Percentiles rank a stretch among this genome's conserved stretches.
phyloP scores from a whole-genome alignment of 2,329 filamentous ascomycete species.

The Lecanicillium sp. region DNA sequence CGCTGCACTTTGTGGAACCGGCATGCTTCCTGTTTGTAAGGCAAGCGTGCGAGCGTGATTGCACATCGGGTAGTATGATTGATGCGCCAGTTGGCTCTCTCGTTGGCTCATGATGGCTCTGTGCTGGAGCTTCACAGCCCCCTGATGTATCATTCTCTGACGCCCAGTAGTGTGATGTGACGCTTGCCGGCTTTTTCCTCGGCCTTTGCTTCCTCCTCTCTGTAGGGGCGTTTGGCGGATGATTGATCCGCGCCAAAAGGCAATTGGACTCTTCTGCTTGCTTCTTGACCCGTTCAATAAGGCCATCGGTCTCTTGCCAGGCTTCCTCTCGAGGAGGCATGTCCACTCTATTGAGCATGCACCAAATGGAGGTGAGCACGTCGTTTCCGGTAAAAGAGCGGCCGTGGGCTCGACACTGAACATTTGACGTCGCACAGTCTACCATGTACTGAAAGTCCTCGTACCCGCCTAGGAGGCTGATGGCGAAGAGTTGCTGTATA shows the following conservation, averaged over 20 bases:
- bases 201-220: background rate
- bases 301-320: slow-evolving; percentile 5
- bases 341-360: slow-evolving; percentile 7
- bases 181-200: background rate
- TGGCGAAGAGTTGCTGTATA: slow-evolving; percentile 17
- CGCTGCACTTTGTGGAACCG: too few species aligned
- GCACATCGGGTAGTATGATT: too few species aligned
- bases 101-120: too few species aligned
- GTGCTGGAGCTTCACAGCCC: too few species aligned
- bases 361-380: slow-evolving; percentile 23
- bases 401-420: slow-evolving; percentile 9
- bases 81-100: too few species aligned
- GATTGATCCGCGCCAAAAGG: background rate
- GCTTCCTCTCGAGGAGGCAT: background rate
- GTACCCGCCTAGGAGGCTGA: slow-evolving; percentile 24
- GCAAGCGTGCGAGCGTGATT: too few species aligned
- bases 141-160: too few species aligned
- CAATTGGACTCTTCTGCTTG: slow-evolving; percentile 17
- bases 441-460: slow-evolving; percentile 26
- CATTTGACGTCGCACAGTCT: slow-evolving; percentile 24
- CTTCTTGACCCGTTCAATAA: slow-evolving; percentile 22
- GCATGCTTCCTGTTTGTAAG: too few species aligned
- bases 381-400: slow-evolving; percentile 23
- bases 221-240: too few species aligned
- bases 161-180: slow-evolving; percentile 6